Percentiles rank a stretch among this genome's conserved stretches.
These are phyloP conservation scores for Ammopiptanthus mongolicus DNA, from an alignment of 306 rosid species.

Conservation along the genomic window DNA sequence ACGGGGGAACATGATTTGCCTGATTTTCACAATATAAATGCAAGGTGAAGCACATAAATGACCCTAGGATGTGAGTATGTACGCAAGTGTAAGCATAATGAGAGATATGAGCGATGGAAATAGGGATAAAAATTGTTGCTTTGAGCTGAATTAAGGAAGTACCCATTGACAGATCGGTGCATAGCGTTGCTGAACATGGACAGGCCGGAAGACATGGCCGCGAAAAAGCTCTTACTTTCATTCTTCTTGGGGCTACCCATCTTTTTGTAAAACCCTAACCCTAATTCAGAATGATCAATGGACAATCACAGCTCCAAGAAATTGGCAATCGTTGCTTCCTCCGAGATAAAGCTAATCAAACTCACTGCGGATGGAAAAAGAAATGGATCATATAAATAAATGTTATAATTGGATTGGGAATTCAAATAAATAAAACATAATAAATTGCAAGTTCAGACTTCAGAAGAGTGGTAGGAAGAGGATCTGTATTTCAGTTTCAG, in stretches of 20 bases:
- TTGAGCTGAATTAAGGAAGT: slow-evolving; percentile 8
- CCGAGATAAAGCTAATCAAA: slow-evolving; percentile 2
- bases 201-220: slow-evolving; percentile 68
- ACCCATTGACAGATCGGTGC: slow-evolving; percentile 97
- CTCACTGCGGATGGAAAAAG: background rate
- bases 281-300: slow-evolving; percentile 12
- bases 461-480: background rate
- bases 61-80: background rate
- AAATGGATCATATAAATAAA: background rate
- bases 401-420: background rate
- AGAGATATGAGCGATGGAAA: background rate
- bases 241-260: slow-evolving; percentile 60
- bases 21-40: background rate
- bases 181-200: slow-evolving; percentile 70
- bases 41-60: background rate
- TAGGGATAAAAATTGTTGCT: background rate
- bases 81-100: background rate
- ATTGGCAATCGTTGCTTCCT: background rate
- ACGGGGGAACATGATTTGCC: background rate
- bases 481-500: background rate
- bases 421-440: background rate
- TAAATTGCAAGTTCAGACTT: background rate
- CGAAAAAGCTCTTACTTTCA: slow-evolving; percentile 57
- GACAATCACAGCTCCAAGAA: background rate
- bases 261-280: slow-evolving; percentile 37